Evolutionary conservation across 768 basidiomycete genomes (phyloP), one percentile per base, ranked within the genome.

Genomic region (Tephrocybe sp.): DNA sequence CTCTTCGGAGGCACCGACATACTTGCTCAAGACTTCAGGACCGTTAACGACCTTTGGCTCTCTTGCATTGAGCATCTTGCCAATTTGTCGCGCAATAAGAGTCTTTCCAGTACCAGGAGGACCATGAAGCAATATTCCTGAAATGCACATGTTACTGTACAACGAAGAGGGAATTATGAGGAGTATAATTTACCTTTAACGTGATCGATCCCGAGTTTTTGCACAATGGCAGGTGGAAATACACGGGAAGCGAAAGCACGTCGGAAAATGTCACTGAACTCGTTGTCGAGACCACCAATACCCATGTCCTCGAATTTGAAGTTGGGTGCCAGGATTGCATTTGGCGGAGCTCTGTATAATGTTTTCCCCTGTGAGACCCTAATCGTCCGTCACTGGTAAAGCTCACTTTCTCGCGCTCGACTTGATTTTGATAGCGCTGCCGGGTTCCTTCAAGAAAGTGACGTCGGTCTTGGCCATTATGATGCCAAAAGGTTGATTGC

Each of bases 261-360:
- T 64, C 97, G 90, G 76, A 99, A 99, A 62, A 99, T 99, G 36
- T 92, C 86, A 48, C 83, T 83, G 64, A 99, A 99, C 64, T 99
- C 97, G 7, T 82, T 76, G 65, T 99, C 97, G 27, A 99, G 75
- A 61, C 97, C 97, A 61, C 97, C 97, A 61, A 99, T 98, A 15
- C 97, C 97, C 95, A 99, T 98, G 66, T 99, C 97, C 62, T 95
- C 91, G 54, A 99, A 99, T 68, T 97, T 98, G 81, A 99, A 99
- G 69, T 97, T 97, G 1, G 97, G 93, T 0, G 93, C 86, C 9
- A 99, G 79, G 57, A 99, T 95, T 0, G 97, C 93, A 64, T 97
- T 98, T 6, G 94, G 83, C 4, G 93, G 85, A 0, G 91, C 83
- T 59, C 92, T 94, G 41, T 3, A 12, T 21, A 9, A 44, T 41